Evolutionary conservation across 1,284 basidiomycete genomes (phyloP).

Genomic region (Ganoderma multipileum): DNA sequence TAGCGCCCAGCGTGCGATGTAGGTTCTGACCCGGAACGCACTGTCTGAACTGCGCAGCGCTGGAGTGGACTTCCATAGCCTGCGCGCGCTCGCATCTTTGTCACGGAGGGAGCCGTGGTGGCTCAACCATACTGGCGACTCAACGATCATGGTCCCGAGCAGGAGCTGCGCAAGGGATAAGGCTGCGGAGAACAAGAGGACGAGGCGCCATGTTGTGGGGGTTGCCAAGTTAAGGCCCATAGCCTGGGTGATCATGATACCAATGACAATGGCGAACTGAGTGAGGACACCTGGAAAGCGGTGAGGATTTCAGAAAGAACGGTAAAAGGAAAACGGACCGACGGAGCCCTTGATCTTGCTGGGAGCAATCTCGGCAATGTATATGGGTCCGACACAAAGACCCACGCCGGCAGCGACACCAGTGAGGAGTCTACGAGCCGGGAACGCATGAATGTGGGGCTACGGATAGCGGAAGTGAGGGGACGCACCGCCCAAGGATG

Average conservation of each 20-base stretch:
- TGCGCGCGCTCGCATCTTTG: conserved; percentile 51
- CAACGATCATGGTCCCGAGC: conserved; percentile 57
- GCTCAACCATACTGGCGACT: conserved; percentile 74
- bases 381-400: conserved; percentile 87
- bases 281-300: conserved; percentile 75
- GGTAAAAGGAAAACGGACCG: conserved; percentile 49
- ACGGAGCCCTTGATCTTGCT: conserved; percentile 75
- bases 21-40: conserved; percentile 16
- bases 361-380: conserved; percentile 84
- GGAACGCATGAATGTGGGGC: not conserved
- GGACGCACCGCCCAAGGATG: conserved; percentile 69
- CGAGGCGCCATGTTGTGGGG: conserved; percentile 75
- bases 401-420: conserved; percentile 86
- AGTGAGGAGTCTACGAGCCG: conserved; percentile 65
- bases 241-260: conserved; percentile 81
- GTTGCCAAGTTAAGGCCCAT: conserved; percentile 70
- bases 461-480: not conserved
- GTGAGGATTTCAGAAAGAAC: not conserved
- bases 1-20: not conserved
- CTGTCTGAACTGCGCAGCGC: conserved; percentile 29
- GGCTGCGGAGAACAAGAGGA: conserved; percentile 70
- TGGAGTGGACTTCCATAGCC: conserved; percentile 54
- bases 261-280: conserved; percentile 87
- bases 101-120: conserved; percentile 57
- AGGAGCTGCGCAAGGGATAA: conserved; percentile 69